phyloP scores from a whole-genome alignment of 2,329 filamentous ascomycete species.

The Colletotrichum lini region DNA sequence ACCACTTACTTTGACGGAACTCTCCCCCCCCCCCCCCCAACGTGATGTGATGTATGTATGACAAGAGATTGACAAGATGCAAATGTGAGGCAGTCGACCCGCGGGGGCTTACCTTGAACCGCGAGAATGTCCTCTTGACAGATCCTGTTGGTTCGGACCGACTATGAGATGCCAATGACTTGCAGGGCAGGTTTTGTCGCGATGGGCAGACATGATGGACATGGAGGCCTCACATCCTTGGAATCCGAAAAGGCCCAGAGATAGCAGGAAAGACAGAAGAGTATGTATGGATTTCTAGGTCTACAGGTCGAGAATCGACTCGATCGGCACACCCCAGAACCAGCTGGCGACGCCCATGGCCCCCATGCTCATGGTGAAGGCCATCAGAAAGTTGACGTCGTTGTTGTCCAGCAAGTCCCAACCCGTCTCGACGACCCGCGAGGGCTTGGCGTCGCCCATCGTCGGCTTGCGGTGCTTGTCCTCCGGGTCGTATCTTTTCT shows the following conservation, averaged over 20 bases:
- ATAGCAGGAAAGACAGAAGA: no score
- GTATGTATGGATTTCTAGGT: background rate
- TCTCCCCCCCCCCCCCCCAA: background rate
- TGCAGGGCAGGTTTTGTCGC: no score
- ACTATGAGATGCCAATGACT: no score
- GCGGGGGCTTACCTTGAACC: background rate
- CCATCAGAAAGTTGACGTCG: conserved; percentile 95
- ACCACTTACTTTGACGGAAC: background rate
- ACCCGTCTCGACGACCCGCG: conserved; percentile 75
- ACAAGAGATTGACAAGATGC: background rate
- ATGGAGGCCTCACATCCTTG: no score
- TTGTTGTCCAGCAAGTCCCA: conserved; percentile 92
- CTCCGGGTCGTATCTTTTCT: conserved; percentile 62
- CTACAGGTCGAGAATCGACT: conserved; percentile 52
- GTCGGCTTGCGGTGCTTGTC: conserved; percentile 66
- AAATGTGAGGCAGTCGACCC: background rate
- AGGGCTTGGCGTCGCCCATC: conserved; percentile 70
- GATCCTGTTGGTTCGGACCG: no score
- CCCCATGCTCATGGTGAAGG: conserved; percentile 81
- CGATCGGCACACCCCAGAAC: conserved; percentile 71
- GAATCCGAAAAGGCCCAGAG: background rate
- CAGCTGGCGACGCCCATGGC: conserved; percentile 78
- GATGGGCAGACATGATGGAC: no score
- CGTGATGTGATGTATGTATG: background rate
- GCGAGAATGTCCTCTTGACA: no score